phyloP scores from a whole-genome alignment of 495 filamentous ascomycete species.

The Cetradonia linearis region DNA sequence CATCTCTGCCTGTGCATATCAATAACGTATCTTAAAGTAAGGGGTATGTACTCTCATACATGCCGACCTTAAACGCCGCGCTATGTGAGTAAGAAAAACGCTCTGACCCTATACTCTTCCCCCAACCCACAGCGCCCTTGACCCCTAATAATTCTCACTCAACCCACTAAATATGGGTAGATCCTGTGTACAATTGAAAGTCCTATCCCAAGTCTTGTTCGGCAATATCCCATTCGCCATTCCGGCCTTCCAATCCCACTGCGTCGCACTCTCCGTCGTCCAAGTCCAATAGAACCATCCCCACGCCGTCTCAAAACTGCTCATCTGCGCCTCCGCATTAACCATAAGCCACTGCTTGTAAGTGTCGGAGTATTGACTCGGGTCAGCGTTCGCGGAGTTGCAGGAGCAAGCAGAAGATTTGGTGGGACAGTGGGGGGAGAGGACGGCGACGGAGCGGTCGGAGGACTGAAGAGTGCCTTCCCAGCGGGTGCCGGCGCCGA shows the following conservation, averaged over 20 bases:
- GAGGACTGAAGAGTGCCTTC: conserved; percentile 62
- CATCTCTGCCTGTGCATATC: neutral
- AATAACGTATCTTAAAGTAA: too few species aligned
- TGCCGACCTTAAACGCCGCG: neutral
- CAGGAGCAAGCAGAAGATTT: conserved; percentile 58
- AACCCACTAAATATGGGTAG: conserved; percentile 60
- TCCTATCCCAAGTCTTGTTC: conserved; percentile 59
- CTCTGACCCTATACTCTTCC: too few species aligned
- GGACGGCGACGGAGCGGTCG: conserved; percentile 43
- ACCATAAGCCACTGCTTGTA: conserved; percentile 83
- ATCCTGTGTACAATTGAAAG: conserved; percentile 60
- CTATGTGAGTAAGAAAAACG: neutral
- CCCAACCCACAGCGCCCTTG: neutral
- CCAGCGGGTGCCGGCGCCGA: conserved; percentile 82
- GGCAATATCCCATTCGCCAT: conserved; percentile 78
- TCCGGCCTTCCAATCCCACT: conserved; percentile 84
- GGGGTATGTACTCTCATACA: too few species aligned
- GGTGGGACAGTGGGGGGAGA: conserved; percentile 61
- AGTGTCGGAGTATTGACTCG: conserved; percentile 49
- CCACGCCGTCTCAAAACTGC: conserved; percentile 77
- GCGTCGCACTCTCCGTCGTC: conserved; percentile 65
- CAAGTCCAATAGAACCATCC: conserved; percentile 99
- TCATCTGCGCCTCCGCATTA: conserved; percentile 95
- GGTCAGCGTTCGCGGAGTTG: conserved; percentile 60
- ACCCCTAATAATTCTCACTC: conserved; percentile 57